Base-by-base conservation (phyloP, 495 filamentous ascomycete species). In the Penicillium cinerascens region DNA sequence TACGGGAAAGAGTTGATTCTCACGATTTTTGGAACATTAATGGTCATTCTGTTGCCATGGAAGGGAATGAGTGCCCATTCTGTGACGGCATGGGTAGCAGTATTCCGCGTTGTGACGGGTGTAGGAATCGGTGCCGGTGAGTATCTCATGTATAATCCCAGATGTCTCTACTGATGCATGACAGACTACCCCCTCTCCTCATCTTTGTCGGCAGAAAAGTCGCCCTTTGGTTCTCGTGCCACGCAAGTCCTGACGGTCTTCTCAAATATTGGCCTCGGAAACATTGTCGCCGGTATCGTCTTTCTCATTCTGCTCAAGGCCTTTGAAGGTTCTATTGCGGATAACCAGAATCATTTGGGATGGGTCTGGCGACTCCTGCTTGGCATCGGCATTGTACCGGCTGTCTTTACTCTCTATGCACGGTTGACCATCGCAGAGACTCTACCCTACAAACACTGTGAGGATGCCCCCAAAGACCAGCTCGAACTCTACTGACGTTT, bases 171-270 rank as follows among this genome's bases (percentile, higher is more conserved):
- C 26, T 29, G 11, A 29, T 6, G 7, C 2, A 5, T 29, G 1
- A 1, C 7, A 63, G 56, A 60, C 20, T 63, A 57, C 22, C 60
- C 60, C 23, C 42, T 63, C 1, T 60, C 53, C 17, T 59, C 56
- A 10, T 52, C 52, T 11, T 29, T 60, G 3, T 40, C 54, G 4
- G 53, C 50, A 36, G 53, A 63, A 47, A 60, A 60, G 1, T 45
- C 49, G 11, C 43, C 49, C 21, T 57, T 63, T 36, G 52, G 47
- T 21, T 51, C 47, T 33, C 56, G 57, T 11, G 56, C 60, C 13
- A 42, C 45, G 9, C 52, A 56, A 16, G 51, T 57, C 10, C 37
- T 51, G 51, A 42, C 43, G 0, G 47, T 57, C 13, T 56, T 57
- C 38, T 54, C 56, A 11, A 54, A 56, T 29, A 54, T 56, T 37